phyloP scores from a whole-genome alignment of 2,329 filamentous ascomycete species.

The Dryadomyces quercus-mongolicae region DNA sequence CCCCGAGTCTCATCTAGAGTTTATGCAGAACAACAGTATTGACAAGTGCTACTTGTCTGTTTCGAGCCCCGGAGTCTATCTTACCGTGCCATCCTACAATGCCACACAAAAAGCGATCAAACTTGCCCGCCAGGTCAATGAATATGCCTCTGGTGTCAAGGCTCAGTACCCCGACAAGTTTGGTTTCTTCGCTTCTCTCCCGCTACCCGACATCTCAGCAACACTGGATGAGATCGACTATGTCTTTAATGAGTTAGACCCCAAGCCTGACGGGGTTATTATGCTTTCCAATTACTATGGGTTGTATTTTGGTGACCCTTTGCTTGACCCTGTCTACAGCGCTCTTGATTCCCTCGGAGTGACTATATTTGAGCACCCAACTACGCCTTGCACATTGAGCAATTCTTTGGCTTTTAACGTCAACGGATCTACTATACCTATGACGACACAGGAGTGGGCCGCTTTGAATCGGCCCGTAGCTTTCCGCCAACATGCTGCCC shows the following conservation, averaged over 20 bases:
- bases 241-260: slow-evolving; percentile 25
- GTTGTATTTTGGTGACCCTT: slow-evolving; percentile 34
- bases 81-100: slow-evolving; percentile 11
- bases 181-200: slow-evolving; percentile 40
- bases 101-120: slow-evolving; percentile 11
- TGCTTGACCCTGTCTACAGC: slow-evolving; percentile 32
- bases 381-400: slow-evolving; percentile 28
- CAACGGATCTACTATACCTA: slow-evolving; percentile 3
- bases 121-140: slow-evolving; percentile 13
- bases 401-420: slow-evolving; percentile 6
- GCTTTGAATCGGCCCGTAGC: slow-evolving; percentile 12
- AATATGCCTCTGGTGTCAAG: slow-evolving; percentile 13
- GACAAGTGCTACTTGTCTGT: slow-evolving; percentile 14
- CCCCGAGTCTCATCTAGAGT: slow-evolving; percentile 10
- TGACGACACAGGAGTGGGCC: slow-evolving; percentile 8
- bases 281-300: slow-evolving; percentile 41
- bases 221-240: slow-evolving; percentile 33
- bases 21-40: slow-evolving; percentile 13
- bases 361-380: slow-evolving; percentile 42
- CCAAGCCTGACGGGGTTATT: slow-evolving; percentile 33
- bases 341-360: slow-evolving; percentile 32
- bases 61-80: slow-evolving; percentile 16
- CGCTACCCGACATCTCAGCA: slow-evolving; percentile 34
- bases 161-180: slow-evolving; percentile 18
- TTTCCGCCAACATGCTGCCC: slow-evolving; percentile 7